phyloP scores from a whole-genome alignment of 169 alveolate genomes.

The Sarcocystis neurona region DNA sequence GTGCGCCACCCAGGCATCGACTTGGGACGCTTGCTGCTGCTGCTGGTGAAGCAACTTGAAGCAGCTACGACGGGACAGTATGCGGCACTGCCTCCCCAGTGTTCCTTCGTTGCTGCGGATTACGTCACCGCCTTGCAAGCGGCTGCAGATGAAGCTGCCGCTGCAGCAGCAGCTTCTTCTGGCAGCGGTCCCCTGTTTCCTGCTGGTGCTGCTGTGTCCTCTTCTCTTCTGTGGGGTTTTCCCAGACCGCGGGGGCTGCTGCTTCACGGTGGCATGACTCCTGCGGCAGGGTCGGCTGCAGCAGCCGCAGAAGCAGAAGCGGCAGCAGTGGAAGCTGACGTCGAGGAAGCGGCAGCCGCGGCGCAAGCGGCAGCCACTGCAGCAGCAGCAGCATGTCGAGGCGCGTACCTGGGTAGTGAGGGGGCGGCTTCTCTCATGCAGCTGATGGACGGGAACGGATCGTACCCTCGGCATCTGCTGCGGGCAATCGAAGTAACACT shows the following conservation, averaged over 20 bases:
- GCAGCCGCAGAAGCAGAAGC: background rate
- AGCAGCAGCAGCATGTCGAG: background rate
- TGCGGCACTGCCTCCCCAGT: constrained; percentile 59
- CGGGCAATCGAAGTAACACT: constrained; percentile 44
- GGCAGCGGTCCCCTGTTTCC: background rate
- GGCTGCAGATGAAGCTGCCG: constrained; percentile 36
- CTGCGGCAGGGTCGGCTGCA: background rate
- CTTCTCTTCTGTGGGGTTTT: too few relatives aligned
- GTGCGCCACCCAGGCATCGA: background rate
- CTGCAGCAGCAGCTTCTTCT: constrained; percentile 18
- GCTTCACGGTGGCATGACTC: background rate
- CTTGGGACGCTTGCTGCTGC: constrained; percentile 46
- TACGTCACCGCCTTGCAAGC: background rate
- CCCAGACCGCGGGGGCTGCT: background rate
- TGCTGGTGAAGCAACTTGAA: constrained; percentile 57
- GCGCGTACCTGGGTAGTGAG: background rate
- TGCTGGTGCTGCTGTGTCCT: background rate
- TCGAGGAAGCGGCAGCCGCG: too few relatives aligned
- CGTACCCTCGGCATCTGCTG: constrained; percentile 46
- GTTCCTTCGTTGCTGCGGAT: background rate
- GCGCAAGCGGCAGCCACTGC: constrained; percentile 35
- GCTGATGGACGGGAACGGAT: constrained; percentile 28
- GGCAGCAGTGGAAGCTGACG: background rate
- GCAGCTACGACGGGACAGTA: constrained; percentile 60
- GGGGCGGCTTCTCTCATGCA: background rate